Base-by-base conservation (phyloP, 2,329 filamentous ascomycete genomes). In the Penicillium sclerotigenum region DNA sequence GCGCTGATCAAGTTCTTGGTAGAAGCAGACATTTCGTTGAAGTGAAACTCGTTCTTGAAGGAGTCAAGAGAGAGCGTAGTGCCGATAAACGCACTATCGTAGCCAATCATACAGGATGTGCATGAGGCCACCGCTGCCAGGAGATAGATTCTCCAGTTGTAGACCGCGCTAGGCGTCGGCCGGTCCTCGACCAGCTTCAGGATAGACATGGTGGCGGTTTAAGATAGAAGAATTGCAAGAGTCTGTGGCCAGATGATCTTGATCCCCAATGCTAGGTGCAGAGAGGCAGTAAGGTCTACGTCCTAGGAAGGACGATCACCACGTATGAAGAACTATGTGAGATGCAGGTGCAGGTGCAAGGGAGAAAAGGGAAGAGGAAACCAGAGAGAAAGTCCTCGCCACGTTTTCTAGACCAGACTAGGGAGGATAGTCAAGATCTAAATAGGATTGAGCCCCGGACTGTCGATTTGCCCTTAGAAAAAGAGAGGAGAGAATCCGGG, bases 21-120 rank as follows among this genome's bases (percentile, higher is more conserved):
- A 22, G 11, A 0, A 4, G 37, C 33, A 22, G 22, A 24, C 74
- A 86, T 82, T 2, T 73, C 66, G 2, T 71, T 75, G 64, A 91
- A 87, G 14, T 77, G 65, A 70, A 93, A 93, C 68, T 92, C 89
- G 1, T 78, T 66, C 42, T 78, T 79, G 73, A 92, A 92, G 0
- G 88, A 88, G 0, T 82, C 78, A 29, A 93, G 78, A 2, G 87
- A 83, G 31, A 92, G 77, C 1, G 89, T 91, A 0, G 87, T 89
- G 59, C 88, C 89, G 64, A 92, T 91, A 73, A 92, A 92, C 61
- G 89, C 86, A 49, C 83, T 87, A 70, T 91, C 88, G 60, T 83
- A 83, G 16, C 81, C 80, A 60, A 83, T 83, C 79, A 83, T 84
- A 65, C 81, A 83, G 56, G 81, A 79, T 48, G 81, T 81, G 67